Evolutionary conservation across 805 yeast species (phyloP).

Genomic region (Candida silvicultrix): DNA sequence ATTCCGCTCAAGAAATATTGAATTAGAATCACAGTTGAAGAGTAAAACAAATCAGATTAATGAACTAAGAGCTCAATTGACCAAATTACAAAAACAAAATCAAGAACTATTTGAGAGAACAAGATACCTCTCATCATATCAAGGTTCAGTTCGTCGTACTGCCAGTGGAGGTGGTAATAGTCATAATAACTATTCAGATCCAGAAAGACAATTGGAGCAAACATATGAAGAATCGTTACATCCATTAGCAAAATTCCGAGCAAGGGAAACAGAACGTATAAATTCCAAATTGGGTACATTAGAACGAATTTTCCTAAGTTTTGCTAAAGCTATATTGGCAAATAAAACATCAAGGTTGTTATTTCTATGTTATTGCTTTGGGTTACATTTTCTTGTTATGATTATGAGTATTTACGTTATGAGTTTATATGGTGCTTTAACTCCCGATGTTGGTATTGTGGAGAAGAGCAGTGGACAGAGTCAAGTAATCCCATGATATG

Average conservation of each 20-base stretch:
- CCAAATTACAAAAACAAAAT: constrained; percentile 64
- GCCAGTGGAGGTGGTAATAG: too few species aligned
- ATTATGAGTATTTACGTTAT: constrained; percentile 51
- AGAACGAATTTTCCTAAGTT: constrained; percentile 69
- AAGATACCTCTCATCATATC: constrained; percentile 53
- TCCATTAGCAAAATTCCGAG: constrained; percentile 78
- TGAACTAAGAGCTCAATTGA: constrained; percentile 61
- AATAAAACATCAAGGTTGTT: constrained; percentile 66
- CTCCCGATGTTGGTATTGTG: constrained; percentile 35
- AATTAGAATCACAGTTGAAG: constrained; percentile 76
- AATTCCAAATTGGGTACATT: constrained; percentile 65
- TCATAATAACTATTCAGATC: constrained; percentile 24
- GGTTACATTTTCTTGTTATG: constrained; percentile 71
- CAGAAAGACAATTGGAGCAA: constrained; percentile 55
- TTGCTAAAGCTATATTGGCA: constrained; percentile 70
- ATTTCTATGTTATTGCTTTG: constrained; percentile 67
- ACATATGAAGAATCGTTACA: constrained; percentile 73
- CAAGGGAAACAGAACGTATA: constrained; percentile 70
- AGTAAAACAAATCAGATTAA: constrained; percentile 45
- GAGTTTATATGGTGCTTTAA: constrained; percentile 35
- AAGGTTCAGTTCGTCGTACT: constrained; percentile 15
- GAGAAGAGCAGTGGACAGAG: background rate
- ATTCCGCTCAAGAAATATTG: constrained; percentile 75
- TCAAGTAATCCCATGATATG: background rate
- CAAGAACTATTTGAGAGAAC: constrained; percentile 74